Evolutionary conservation across 2,329 filamentous ascomycete genomes (phyloP), one percentile per base, ranked within the genome.

Genomic region (Sporothrix brunneoviolacea): DNA sequence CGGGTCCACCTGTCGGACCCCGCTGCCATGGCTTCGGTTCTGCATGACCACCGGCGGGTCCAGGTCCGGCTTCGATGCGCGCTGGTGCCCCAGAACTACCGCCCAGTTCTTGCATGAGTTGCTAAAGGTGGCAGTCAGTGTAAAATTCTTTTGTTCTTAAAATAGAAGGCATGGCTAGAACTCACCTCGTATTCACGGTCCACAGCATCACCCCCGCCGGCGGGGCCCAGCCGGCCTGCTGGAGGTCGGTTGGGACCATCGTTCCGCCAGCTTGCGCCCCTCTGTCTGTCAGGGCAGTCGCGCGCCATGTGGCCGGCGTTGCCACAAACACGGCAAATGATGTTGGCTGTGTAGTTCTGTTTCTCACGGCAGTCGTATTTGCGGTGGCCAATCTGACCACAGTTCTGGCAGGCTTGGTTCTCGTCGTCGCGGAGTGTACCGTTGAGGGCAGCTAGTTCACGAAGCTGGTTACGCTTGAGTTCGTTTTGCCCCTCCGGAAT

Each of bases 371-470:
- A 98, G 66, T 98, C 93, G 68, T 96, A 97, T 72, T 98, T 98
- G 70, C 93, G 86, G 70, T 98, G 93, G 54, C 93, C 93, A 58
- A 98, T 98, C 77, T 97, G 90, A 61, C 93, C 93, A 70, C 88
- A 98, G 75, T 98, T 98, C 74, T 98, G 93, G 72, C 93, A 98
- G 58, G 93, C 93, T 68, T 98, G 93, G 70, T 98, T 98, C 68
- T 98, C 93, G 63, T 98, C 93, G 65, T 98, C 93, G 74, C 93
- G 91, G 18, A 98, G 84, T 8, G 93, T 98, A 80, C 93, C 93
- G 82, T 98, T 98, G 62, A 98, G 86, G 22, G 93, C 90, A 38
- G 93, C 93, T 58, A 98, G 87, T 69, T 98, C 93, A 70, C 93
- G 88, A 51, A 98, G 86, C 71, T 98, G 93, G 70, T 97, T 97